These are phyloP conservation scores for Candida vaughaniae DNA, from an alignment of 805 yeast species.

Conservation along the genomic window DNA sequence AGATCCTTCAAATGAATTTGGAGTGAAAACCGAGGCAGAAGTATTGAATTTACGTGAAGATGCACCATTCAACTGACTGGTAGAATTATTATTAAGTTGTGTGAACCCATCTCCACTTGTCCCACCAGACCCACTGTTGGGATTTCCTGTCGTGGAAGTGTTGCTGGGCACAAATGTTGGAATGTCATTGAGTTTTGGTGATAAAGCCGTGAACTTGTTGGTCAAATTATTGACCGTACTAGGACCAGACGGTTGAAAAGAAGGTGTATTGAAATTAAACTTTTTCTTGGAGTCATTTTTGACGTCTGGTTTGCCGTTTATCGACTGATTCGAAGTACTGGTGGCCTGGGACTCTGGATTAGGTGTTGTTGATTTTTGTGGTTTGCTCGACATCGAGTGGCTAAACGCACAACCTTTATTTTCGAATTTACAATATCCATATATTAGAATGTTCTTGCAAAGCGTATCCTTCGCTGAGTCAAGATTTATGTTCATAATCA, in stretches of 20 bases:
- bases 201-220: slow-evolving; percentile 42
- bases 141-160: neutral
- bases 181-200: slow-evolving; percentile 48
- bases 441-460: slow-evolving; percentile 79
- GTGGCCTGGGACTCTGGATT: neutral
- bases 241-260: slow-evolving; percentile 34
- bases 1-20: slow-evolving; percentile 13
- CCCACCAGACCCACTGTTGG: slow-evolving; percentile 8
- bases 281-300: slow-evolving; percentile 15
- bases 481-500: slow-evolving; percentile 37
- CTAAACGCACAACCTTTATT: slow-evolving; percentile 84
- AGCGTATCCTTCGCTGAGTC: slow-evolving; percentile 72
- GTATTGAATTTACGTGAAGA: slow-evolving; percentile 31
- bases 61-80: neutral
- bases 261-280: slow-evolving; percentile 42
- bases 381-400: slow-evolving; percentile 35
- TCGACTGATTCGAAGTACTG: neutral
- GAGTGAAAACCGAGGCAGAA: slow-evolving; percentile 42
- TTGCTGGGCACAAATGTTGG: slow-evolving; percentile 50
- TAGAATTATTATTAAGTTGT: too few relatives aligned
- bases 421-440: slow-evolving; percentile 86
- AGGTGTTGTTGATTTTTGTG: slow-evolving; percentile 5
- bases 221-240: slow-evolving; percentile 24
- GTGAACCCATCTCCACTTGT: slow-evolving; percentile 2
- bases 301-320: neutral